Percentiles rank a stretch among this genome's conserved stretches.
Conservation (phyloP, 2,329 filamentous ascomycete species). For the Thelonectria rubi region DNA sequence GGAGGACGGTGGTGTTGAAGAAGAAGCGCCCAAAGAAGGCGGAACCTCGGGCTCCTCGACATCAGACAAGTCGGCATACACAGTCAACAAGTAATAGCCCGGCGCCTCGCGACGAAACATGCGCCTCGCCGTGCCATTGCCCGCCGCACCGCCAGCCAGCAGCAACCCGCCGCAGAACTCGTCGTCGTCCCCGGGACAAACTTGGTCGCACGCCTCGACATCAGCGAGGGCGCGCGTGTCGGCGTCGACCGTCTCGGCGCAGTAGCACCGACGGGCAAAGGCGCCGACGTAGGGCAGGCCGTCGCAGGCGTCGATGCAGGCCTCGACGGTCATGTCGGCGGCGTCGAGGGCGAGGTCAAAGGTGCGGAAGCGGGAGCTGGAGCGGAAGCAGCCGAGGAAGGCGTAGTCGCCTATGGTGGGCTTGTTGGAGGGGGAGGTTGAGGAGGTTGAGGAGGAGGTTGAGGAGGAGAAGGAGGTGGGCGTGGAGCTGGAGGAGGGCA, state of each 20-base stretch:
- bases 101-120: conserved; percentile 42
- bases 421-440: conserved; percentile 43
- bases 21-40: conserved; percentile 41
- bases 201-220: conserved; percentile 45
- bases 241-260: conserved; percentile 52
- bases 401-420: conserved; percentile 45
- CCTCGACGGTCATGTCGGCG: conserved; percentile 51
- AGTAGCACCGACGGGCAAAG: conserved; percentile 55
- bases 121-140: conserved; percentile 20
- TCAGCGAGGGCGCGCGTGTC: conserved; percentile 48
- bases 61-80: conserved; percentile 52
- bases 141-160: conserved; percentile 8
- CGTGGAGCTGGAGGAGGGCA: conserved; percentile 22
- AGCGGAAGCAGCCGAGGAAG: conserved; percentile 55
- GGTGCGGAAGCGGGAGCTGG: conserved; percentile 46
- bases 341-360: conserved; percentile 46
- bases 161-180: conserved; percentile 55
- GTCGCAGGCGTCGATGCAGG: conserved; percentile 51
- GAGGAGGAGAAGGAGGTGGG: neutral
- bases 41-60: conserved; percentile 45
- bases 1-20: conserved; percentile 15
- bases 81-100: conserved; percentile 50
- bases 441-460: conserved; percentile 7
- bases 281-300: conserved; percentile 52
- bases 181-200: conserved; percentile 53